Evolutionary conservation across 257 asterid species (phyloP).

Genomic region (Solanum virginianum): DNA sequence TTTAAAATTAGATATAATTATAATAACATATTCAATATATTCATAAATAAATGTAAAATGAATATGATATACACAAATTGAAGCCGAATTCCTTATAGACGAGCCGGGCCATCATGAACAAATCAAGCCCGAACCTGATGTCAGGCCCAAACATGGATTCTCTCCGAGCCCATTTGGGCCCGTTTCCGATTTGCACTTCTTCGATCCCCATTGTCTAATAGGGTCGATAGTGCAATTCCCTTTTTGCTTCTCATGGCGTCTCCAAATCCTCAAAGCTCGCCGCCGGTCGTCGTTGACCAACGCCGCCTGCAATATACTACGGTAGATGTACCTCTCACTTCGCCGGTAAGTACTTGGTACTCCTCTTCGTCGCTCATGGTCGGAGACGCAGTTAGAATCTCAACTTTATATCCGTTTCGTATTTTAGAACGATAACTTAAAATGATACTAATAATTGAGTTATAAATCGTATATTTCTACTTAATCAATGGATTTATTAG

Average conservation of each 20-base stretch:
- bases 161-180: slow-evolving; percentile 6
- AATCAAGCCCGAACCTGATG: slow-evolving; percentile 6
- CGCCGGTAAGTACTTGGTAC: slow-evolving; percentile 6
- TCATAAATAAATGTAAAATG: no score
- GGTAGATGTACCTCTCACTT: neutral
- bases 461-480: neutral
- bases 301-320: neutral
- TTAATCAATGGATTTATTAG: neutral
- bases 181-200: neutral
- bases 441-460: neutral
- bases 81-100: neutral
- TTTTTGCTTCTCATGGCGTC: neutral
- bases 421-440: neutral
- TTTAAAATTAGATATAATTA: no score
- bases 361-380: neutral
- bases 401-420: neutral
- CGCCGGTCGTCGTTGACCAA: neutral
- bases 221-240: neutral
- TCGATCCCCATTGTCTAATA: neutral
- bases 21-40: no score
- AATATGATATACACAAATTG: no score
- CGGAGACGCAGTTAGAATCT: neutral
- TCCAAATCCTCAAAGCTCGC: neutral
- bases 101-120: slow-evolving; percentile 10
- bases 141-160: neutral